A percentile compares a stretch with the other conserved stretches of the same genome.
Evolutionary conservation across 2,329 filamentous ascomycete species (phyloP).

Genomic region (Penicillium janthinellum): DNA sequence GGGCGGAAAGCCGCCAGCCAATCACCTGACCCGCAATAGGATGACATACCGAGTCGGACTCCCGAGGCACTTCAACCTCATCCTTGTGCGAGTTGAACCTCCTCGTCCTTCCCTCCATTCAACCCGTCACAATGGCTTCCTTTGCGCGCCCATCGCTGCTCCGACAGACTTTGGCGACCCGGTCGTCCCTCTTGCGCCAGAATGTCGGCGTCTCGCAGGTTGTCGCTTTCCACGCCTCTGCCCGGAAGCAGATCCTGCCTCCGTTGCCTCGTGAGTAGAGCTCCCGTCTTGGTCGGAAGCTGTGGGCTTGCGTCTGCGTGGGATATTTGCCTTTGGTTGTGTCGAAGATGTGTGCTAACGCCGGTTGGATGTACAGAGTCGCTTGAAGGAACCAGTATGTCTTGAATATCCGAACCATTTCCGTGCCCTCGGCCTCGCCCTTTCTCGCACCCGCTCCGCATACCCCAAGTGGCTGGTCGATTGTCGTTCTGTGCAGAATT

Average conservation of each 20-base stretch:
- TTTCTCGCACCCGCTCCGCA: slow-evolving; percentile 2
- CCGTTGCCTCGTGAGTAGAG: slow-evolving; percentile 75
- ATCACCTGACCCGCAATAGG: slow-evolving; percentile 40
- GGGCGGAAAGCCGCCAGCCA: slow-evolving; percentile 37
- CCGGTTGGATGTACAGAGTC: slow-evolving; percentile 57
- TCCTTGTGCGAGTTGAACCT: slow-evolving; percentile 25
- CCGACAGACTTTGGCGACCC: slow-evolving; percentile 40
- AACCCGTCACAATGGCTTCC: slow-evolving; percentile 42
- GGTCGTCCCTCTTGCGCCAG: slow-evolving; percentile 38
- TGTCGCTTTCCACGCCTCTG: slow-evolving; percentile 84
- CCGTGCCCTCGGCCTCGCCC: slow-evolving; percentile 4
- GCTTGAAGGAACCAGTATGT: slow-evolving; percentile 73
- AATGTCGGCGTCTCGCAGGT: slow-evolving; percentile 53
- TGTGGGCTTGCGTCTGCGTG: not conserved
- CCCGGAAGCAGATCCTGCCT: slow-evolving; percentile 74
- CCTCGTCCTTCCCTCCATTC: slow-evolving; percentile 20
- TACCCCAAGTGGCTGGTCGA: not conserved
- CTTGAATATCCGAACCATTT: slow-evolving; percentile 10
- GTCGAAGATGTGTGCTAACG: slow-evolving; percentile 46
- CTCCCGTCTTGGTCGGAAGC: slow-evolving; percentile 4
- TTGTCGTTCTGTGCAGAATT: not conserved
- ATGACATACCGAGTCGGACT: slow-evolving; percentile 44
- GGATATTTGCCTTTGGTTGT: not conserved
- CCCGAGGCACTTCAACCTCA: slow-evolving; percentile 43
- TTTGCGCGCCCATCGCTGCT: slow-evolving; percentile 43